A percentile compares a stretch with the other conserved stretches of the same genome.
These are phyloP conservation scores for Mytilinidion resinicola DNA, from an alignment of 495 filamentous ascomycete species.

Conservation along the genomic window DNA sequence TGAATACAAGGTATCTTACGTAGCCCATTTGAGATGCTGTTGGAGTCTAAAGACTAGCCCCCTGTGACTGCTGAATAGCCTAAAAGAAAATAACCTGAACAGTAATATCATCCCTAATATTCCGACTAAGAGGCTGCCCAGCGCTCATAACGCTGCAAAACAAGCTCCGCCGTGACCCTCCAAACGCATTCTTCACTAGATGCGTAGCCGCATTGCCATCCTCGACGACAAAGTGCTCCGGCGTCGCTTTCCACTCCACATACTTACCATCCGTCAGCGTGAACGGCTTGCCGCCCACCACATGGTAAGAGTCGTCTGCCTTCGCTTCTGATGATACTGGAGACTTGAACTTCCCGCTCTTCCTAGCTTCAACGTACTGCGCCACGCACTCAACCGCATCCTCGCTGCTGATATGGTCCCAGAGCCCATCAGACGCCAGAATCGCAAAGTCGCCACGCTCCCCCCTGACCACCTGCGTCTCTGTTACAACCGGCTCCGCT, in stretches of 20 bases:
- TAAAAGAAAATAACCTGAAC: conserved; percentile 59
- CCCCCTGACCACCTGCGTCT: conserved; percentile 41
- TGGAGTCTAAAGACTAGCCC: too few relatives aligned
- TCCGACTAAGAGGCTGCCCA: conserved; percentile 43
- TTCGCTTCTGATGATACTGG: conserved; percentile 13
- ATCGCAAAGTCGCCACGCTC: conserved; percentile 51
- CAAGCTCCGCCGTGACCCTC: conserved; percentile 42
- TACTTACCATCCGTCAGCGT: conserved; percentile 19
- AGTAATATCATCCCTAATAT: conserved; percentile 52
- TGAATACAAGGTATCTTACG: too few relatives aligned
- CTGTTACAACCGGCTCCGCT: conserved; percentile 57
- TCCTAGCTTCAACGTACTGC: conserved; percentile 43
- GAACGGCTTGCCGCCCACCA: background rate
- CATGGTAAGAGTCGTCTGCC: conserved; percentile 6
- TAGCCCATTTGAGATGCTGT: too few relatives aligned
- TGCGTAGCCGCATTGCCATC: conserved; percentile 60
- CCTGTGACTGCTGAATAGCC: too few relatives aligned
- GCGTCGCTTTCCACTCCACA: conserved; percentile 28
- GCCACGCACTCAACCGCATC: conserved; percentile 55
- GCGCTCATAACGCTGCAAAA: conserved; percentile 48
- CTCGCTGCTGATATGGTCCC: conserved; percentile 53
- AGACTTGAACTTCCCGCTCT: conserved; percentile 15
- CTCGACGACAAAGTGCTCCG: conserved; percentile 44
- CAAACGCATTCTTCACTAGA: conserved; percentile 55
- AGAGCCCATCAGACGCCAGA: conserved; percentile 59